Conservation (phyloP, 306 rosid genomes). For the Quillaja saponaria region DNA sequence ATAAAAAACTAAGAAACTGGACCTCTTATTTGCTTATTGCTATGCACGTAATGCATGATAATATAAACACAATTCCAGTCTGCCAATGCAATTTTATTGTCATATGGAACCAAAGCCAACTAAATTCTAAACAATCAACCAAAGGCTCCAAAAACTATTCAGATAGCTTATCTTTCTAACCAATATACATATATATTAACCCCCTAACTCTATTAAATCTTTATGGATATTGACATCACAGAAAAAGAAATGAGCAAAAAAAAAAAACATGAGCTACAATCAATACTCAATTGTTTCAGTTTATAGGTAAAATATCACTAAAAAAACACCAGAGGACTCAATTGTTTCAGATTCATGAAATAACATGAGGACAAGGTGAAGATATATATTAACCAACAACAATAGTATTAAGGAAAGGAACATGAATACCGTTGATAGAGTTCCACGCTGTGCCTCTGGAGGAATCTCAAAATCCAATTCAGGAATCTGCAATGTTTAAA, state of each 20-base stretch:
- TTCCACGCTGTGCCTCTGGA: constrained; percentile 91
- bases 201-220: too few relatives aligned
- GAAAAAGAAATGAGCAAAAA: too few relatives aligned
- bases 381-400: constrained; percentile 4
- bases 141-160: too few relatives aligned
- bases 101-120: neutral
- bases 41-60: too few relatives aligned
- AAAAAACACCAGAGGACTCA: too few relatives aligned
- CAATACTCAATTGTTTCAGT: too few relatives aligned
- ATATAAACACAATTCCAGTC: neutral
- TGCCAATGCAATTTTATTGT: neutral
- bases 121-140: neutral
- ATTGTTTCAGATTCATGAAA: neutral
- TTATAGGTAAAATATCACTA: too few relatives aligned
- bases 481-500: constrained; percentile 65
- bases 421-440: constrained; percentile 73
- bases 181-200: too few relatives aligned
- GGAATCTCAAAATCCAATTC: constrained; percentile 95
- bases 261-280: too few relatives aligned
- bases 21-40: too few relatives aligned
- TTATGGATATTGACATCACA: too few relatives aligned
- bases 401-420: neutral
- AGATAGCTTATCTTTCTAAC: too few relatives aligned
- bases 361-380: neutral
- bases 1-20: neutral